These are phyloP conservation scores for Dendrobium catenatum DNA, from an alignment of 106 monocot species.

Conservation along the genomic window DNA sequence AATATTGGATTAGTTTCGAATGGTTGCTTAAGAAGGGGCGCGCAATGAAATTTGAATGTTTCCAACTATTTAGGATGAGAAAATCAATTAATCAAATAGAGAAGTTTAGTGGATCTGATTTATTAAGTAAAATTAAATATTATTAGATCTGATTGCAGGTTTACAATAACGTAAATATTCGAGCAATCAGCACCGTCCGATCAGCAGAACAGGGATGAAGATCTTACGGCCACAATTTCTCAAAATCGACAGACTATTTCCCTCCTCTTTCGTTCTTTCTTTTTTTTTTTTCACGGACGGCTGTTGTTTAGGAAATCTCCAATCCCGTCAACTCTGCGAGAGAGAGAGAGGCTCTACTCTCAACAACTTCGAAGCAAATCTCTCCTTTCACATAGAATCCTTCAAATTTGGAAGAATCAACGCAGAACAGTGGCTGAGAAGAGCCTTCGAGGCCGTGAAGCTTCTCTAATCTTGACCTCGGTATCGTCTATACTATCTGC, in stretches of 20 bases:
- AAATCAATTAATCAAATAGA: too few species aligned
- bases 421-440: not conserved
- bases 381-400: not conserved
- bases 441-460: not conserved
- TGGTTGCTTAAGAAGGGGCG: too few species aligned
- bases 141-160: too few species aligned
- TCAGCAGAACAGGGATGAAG: not conserved
- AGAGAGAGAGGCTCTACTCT: too few species aligned
- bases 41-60: too few species aligned
- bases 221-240: not conserved
- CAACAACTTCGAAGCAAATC: not conserved
- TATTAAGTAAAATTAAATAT: too few species aligned
- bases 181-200: not conserved
- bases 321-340: not conserved
- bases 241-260: not conserved
- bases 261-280: not conserved
- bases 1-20: too few species aligned
- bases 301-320: not conserved
- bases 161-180: too few species aligned
- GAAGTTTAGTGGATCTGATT: too few species aligned
- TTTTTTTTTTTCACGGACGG: not conserved
- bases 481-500: not conserved
- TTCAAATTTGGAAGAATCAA: not conserved
- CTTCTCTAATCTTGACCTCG: not conserved
- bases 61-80: too few species aligned